Evolutionary conservation across 768 basidiomycete genomes (phyloP).

Genomic region (Amanita fuliginea): DNA sequence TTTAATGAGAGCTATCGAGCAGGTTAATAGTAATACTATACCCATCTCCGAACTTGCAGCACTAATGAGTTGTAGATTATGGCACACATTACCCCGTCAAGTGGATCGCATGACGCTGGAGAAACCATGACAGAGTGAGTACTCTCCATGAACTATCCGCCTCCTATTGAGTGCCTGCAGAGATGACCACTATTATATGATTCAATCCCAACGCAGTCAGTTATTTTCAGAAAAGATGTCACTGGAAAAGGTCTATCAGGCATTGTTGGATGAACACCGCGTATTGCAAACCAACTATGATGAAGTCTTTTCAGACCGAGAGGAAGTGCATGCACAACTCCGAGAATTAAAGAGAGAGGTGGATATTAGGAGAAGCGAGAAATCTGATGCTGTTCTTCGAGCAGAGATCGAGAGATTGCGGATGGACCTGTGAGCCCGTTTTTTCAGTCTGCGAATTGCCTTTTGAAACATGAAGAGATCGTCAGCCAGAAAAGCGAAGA

Average conservation of each 20-base stretch:
- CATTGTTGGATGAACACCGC: slow-evolving; percentile 66
- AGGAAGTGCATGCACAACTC: slow-evolving; percentile 58
- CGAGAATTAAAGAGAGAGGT: slow-evolving; percentile 47
- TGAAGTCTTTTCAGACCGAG: slow-evolving; percentile 67
- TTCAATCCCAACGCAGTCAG: slow-evolving; percentile 71
- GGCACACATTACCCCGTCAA: slow-evolving; percentile 50
- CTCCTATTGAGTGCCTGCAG: slow-evolving; percentile 22
- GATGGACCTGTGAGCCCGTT: slow-evolving; percentile 64
- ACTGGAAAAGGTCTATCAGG: slow-evolving; percentile 70
- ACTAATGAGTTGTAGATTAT: slow-evolving; percentile 42
- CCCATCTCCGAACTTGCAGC: background rate
- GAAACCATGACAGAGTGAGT: slow-evolving; percentile 77
- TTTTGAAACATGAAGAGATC: slow-evolving; percentile 19
- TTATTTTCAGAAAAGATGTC: slow-evolving; percentile 80
- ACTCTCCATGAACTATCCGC: background rate
- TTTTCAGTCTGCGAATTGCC: background rate
- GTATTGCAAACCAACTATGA: slow-evolving; percentile 67
- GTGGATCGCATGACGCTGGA: slow-evolving; percentile 34
- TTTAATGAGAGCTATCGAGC: slow-evolving; percentile 90
- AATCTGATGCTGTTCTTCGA: slow-evolving; percentile 66
- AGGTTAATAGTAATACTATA: slow-evolving; percentile 38
- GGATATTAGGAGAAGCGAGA: slow-evolving; percentile 53
- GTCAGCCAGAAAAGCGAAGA: slow-evolving; percentile 90
- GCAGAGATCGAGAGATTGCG: slow-evolving; percentile 77
- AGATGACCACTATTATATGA: slow-evolving; percentile 82